Evolutionary conservation across 139 green algal genomes (phyloP).

Genomic region (Chlorokybus atmophyticus): DNA sequence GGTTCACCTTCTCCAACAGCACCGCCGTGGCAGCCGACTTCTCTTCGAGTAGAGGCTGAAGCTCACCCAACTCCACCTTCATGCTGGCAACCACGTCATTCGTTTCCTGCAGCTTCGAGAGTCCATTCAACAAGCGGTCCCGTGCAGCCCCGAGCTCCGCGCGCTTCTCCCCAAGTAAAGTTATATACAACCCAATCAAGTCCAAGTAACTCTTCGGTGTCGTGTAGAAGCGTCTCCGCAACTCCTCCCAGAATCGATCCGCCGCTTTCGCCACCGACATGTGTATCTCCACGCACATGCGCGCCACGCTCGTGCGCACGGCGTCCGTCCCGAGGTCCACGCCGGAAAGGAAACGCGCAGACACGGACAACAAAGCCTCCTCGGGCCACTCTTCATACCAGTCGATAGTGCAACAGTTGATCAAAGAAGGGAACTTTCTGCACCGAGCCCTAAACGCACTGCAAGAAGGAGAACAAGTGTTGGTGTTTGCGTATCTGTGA

Average conservation of each 20-base stretch:
- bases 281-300: conserved; percentile 45
- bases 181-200: conserved; percentile 58
- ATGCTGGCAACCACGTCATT: conserved; percentile 62
- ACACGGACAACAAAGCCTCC: conserved; percentile 38
- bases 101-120: conserved; percentile 68
- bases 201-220: conserved; percentile 78
- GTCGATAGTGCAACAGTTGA: conserved; percentile 75
- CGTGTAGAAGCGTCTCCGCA: conserved; percentile 45
- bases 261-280: conserved; percentile 2
- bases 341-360: conserved; percentile 45
- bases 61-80: conserved; percentile 50
- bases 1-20: conserved; percentile 50
- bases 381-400: conserved; percentile 58
- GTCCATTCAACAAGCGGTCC: conserved; percentile 58
- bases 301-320: conserved; percentile 32
- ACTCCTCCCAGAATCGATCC: conserved; percentile 25
- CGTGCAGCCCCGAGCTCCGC: conserved; percentile 33
- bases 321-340: conserved; percentile 42
- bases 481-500: too few relatives aligned
- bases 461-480: too few relatives aligned
- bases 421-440: conserved; percentile 62
- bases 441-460: conserved; percentile 53
- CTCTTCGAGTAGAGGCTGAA: conserved; percentile 60
- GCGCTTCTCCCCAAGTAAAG: conserved; percentile 29
- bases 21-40: conserved; percentile 50